Evolutionary conservation across 305 asterid species (phyloP).

Genomic region (Stenogyne calaminthoides): DNA sequence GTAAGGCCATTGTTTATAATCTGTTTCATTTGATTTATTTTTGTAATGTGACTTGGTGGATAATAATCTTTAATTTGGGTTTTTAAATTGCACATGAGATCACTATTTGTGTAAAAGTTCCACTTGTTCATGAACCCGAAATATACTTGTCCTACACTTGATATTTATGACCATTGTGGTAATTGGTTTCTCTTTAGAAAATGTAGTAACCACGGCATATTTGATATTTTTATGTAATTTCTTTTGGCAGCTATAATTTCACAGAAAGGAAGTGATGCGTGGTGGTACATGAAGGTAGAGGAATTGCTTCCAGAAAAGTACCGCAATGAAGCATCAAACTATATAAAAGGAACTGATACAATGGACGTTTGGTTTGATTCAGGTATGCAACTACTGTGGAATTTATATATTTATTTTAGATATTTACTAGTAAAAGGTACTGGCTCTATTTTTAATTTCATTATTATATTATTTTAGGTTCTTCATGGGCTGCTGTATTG

Average conservation of each 20-base stretch:
- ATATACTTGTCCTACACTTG: not conserved
- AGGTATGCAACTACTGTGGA: conserved; percentile 49
- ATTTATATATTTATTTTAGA: not conserved
- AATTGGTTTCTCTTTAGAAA: not conserved
- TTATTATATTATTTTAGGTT: conserved; percentile 51
- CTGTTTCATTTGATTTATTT: not conserved
- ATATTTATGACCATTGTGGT: conserved; percentile 9
- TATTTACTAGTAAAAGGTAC: conserved; percentile 5
- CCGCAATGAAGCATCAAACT: conserved; percentile 71
- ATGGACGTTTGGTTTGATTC: conserved; percentile 99
- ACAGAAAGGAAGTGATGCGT: conserved; percentile 95
- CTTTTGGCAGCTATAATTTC: conserved; percentile 80
- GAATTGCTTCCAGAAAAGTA: conserved; percentile 92
- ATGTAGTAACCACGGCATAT: not conserved
- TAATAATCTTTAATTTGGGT: not conserved
- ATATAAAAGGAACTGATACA: conserved; percentile 86
- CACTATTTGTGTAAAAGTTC: not conserved
- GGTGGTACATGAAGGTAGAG: conserved; percentile 98
- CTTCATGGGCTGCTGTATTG: conserved; percentile 99
- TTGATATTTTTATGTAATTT: conserved; percentile 19
- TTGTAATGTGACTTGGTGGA: not conserved
- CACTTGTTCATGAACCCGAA: not conserved
- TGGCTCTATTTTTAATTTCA: conserved; percentile 1
- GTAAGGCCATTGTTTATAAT: conserved; percentile 49
- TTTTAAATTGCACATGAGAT: not conserved